Base-by-base conservation (phyloP, 176 grass and related monocot genomes). In the Phyllostachys edulis region DNA sequence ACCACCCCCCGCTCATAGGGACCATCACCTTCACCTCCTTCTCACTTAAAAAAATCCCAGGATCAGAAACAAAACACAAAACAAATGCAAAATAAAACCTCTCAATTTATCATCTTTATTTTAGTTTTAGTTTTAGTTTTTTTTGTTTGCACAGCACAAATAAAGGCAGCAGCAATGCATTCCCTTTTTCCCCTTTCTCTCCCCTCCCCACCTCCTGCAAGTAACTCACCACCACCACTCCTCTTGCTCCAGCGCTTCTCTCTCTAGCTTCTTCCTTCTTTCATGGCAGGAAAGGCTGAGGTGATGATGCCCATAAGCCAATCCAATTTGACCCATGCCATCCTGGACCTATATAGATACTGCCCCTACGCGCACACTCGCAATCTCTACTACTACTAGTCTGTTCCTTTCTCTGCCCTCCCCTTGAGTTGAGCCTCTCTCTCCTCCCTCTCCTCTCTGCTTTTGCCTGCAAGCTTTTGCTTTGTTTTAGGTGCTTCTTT, bases 201-300 rank as follows among this genome's bases (percentile, higher is more conserved):
- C 7, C 76, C 4, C 12, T n/a, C 78, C 2, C 21, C 76, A 9
- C 16, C 39, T 52, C 40, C 64, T 39, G 38, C 79, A 55, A 69
- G 67, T 38, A 84, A 72, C 67, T 71, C 68, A 74, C 76, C 61
- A 64, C 57, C 38, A 59, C 44, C 44, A 40, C 39, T 8, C 21
- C 52, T 36, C 24, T 71, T 40, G 80, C 87, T 84, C 75, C 62
- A 6, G 81, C 17, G 72, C 77, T 41, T 64, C 42, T 76, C 70
- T 69, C 85, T 85, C 79, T 63, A 45, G 55, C 83, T 81, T 82
- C 75, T 26, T 54, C 82, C 87, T 83, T 47, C 63, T 85, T 90
- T 92, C 91, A 90, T 97, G 91, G 91, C 89, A 86, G 89, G 86
- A 85, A 97, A 90, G 87, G 87, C 82, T 88, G 89, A 18, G 90